Evolutionary conservation across 768 basidiomycete genomes (phyloP).

Genomic region (Boletus vermiculosoides): DNA sequence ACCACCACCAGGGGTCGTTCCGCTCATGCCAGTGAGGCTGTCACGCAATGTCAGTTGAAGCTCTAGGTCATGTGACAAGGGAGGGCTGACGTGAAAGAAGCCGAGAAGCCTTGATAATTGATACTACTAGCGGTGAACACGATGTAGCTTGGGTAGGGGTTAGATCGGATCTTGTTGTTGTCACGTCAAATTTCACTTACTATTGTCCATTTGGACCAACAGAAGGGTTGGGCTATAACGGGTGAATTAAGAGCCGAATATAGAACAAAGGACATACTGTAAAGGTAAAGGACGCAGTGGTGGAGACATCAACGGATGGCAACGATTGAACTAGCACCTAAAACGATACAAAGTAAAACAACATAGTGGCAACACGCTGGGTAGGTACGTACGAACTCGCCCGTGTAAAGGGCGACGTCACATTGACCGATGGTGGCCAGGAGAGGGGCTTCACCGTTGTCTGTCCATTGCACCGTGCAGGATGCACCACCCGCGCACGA

Average conservation of each 20-base stretch:
- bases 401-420: conserved; percentile 57
- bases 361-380: neutral
- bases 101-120: conserved; percentile 47
- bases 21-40: conserved; percentile 60
- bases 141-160: conserved; percentile 49
- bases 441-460: conserved; percentile 56
- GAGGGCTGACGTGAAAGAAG: conserved; percentile 51
- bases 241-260: neutral
- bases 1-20: conserved; percentile 37
- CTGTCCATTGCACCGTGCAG: conserved; percentile 60
- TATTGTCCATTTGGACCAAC: conserved; percentile 58
- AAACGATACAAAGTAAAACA: neutral
- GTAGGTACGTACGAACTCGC: conserved; percentile 43
- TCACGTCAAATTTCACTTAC: conserved; percentile 39
- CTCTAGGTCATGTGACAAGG: neutral
- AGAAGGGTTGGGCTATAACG: conserved; percentile 48
- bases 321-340: conserved; percentile 61
- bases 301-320: conserved; percentile 52
- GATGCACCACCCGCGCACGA: conserved; percentile 53
- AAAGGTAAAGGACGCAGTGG: conserved; percentile 48
- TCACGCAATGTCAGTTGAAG: conserved; percentile 3
- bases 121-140: conserved; percentile 46
- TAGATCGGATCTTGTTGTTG: neutral
- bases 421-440: conserved; percentile 50
- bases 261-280: conserved; percentile 41